Evolutionary conservation across 1,284 basidiomycete species (phyloP), one percentile per base, ranked within the genome.

Genomic region (Gomphus bonarii): DNA sequence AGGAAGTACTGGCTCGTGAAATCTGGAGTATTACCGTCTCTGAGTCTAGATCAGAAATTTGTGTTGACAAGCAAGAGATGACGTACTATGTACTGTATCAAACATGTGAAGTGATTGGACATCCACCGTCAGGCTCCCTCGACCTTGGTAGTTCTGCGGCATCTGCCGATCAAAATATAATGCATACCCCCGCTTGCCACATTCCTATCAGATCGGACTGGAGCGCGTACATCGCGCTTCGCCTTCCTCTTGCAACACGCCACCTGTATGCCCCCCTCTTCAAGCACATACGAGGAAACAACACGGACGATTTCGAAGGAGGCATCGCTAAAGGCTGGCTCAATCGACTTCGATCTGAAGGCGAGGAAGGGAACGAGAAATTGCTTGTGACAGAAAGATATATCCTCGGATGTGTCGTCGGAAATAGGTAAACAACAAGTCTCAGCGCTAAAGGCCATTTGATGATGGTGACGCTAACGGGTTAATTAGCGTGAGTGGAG

Each of bases 91-190:
- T 85, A 33, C 68, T 88, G 0, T 82, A 84, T 60, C 63, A 75
- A 14, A 88, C 85, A 0, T 86, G 85, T 63, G 85, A 88, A 65
- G 80, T 83, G 30, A 74, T 87, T 57, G 84, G 84, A 2, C 69
- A 66, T 33, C 66, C 69, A 1, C 50, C 50, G 6, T 40, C 52
- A 38, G 31, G 40, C 20, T 40, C 38, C 2, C 14, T 40, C 1
- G 38, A 40, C 38, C 6, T 12, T 38, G 36, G 14, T 38, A 38
- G 14, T 38, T 12, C 14, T 16, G 38, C 38, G n/a, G 12, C n/a
- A 6, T 40, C n/a, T 38, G 36, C n/a, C n/a, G 36, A 38, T 38
- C 36, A 14, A 38, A 38, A 38, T 38, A 3, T 40, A 40, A 40
- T 40, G 38, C 11, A 8, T 16, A 40, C 38, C 3, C 14, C 6